Percentiles rank a stretch among this genome's conserved stretches.
phyloP scores from a whole-genome alignment of 805 yeast genomes.

The Yamadazyma sp. region DNA sequence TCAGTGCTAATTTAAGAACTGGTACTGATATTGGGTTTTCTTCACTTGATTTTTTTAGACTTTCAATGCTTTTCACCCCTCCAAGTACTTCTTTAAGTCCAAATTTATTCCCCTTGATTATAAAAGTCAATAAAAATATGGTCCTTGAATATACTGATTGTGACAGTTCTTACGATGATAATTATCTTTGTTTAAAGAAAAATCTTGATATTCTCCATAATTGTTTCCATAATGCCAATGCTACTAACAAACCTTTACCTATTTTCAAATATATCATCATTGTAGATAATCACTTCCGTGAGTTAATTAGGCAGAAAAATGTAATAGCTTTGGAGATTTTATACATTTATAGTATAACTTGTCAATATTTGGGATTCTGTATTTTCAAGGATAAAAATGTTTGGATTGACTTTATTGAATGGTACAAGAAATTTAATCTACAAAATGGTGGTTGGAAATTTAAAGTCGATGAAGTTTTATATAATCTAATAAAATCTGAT shows the following conservation, averaged over 20 bases:
- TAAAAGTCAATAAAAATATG: no score
- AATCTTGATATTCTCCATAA: background rate
- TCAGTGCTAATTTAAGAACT: no score
- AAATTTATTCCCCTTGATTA: no score
- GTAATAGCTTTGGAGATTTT: conserved; percentile 25
- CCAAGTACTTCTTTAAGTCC: no score
- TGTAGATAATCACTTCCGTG: conserved; percentile 11
- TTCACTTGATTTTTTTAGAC: no score
- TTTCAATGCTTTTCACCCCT: no score
- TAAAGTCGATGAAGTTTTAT: conserved; percentile 13
- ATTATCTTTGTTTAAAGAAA: no score
- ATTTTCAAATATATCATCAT: conserved; percentile 24
- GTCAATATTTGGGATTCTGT: conserved; percentile 8
- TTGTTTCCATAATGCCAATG: conserved; percentile 5
- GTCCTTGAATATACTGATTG: no score
- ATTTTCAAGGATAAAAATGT: conserved; percentile 19
- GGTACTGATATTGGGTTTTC: no score
- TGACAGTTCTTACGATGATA: no score
- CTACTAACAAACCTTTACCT: conserved; percentile 14
- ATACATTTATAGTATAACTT: conserved; percentile 19
- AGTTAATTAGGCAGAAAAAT: conserved; percentile 18
- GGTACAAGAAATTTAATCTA: conserved; percentile 14
- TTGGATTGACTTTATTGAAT: conserved; percentile 23
- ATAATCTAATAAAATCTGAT: background rate
- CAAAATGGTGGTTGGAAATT: conserved; percentile 14